phyloP scores from a whole-genome alignment of 495 filamentous ascomycete genomes.

The Immersiella caudata region DNA sequence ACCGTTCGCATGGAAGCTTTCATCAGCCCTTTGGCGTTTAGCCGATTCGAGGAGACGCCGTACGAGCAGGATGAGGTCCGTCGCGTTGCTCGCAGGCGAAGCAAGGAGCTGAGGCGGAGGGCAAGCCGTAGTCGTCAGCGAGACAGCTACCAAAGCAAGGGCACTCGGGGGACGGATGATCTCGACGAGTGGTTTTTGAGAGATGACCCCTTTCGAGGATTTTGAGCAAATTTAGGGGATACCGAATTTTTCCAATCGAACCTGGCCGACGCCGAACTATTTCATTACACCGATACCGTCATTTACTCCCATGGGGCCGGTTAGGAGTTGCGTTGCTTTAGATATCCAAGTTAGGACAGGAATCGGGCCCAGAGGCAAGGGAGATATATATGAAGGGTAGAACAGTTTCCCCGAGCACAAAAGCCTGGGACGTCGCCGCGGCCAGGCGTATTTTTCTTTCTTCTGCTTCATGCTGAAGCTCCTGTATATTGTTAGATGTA shows the following conservation, averaged over 20 bases:
- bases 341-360: not conserved
- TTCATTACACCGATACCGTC: slow-evolving; percentile 6
- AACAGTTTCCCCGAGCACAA: not conserved
- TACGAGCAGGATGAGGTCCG: slow-evolving; percentile 53
- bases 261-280: slow-evolving; percentile 20
- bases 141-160: slow-evolving; percentile 52
- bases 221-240: slow-evolving; percentile 33
- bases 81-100: slow-evolving; percentile 44
- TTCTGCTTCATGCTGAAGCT: not conserved
- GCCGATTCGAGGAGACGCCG: slow-evolving; percentile 47
- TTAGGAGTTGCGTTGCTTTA: not conserved
- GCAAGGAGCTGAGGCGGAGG: slow-evolving; percentile 53
- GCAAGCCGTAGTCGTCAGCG: slow-evolving; percentile 55
- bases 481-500: not conserved
- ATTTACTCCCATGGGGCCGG: not conserved
- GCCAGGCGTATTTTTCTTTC: not conserved
- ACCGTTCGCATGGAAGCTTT: slow-evolving; percentile 98
- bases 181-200: slow-evolving; percentile 50
- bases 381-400: not conserved
- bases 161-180: slow-evolving; percentile 47
- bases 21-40: slow-evolving; percentile 60
- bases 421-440: not conserved
- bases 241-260: not conserved
- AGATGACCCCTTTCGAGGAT: slow-evolving; percentile 54
- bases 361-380: not conserved